A percentile compares a stretch with the other conserved stretches of the same genome.
phyloP scores from a whole-genome alignment of 495 filamentous ascomycete genomes.

The Niebla homalea region DNA sequence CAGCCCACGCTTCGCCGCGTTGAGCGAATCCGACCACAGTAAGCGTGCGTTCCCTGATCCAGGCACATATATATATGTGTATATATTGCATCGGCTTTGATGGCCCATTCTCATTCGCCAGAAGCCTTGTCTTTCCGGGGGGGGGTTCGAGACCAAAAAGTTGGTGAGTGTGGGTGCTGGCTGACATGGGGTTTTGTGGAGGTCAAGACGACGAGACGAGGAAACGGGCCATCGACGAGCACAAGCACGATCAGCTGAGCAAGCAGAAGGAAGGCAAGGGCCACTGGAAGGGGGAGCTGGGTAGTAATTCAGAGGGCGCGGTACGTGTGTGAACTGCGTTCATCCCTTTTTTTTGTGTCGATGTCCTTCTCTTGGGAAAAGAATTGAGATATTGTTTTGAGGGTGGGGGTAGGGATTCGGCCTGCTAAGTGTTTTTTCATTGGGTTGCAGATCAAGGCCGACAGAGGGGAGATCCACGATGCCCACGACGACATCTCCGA shows the following conservation, averaged over 20 bases:
- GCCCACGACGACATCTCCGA: slow-evolving; percentile 31
- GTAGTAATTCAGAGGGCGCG: slow-evolving; percentile 67
- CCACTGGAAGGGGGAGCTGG: slow-evolving; percentile 70
- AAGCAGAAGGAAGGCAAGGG: slow-evolving; percentile 62
- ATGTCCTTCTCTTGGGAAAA: too few relatives aligned
- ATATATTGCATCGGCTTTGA: not conserved
- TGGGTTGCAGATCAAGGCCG: slow-evolving; percentile 44
- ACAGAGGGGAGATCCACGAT: slow-evolving; percentile 40
- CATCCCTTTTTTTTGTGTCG: too few relatives aligned
- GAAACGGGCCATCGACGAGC: slow-evolving; percentile 40
- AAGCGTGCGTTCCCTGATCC: slow-evolving; percentile 9
- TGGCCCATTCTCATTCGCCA: not conserved
- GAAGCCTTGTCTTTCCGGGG: not conserved
- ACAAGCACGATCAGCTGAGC: slow-evolving; percentile 59
- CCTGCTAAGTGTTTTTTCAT: not conserved
- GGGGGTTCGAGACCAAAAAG: too few relatives aligned
- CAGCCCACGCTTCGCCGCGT: slow-evolving; percentile 1
- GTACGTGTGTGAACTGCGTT: too few relatives aligned
- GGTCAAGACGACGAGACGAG: slow-evolving; percentile 30
- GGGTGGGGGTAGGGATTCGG: too few relatives aligned
- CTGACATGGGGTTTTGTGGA: not conserved
- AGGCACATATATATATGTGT: too few relatives aligned
- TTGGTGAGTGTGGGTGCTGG: not conserved
- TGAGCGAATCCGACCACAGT: slow-evolving; percentile 20
- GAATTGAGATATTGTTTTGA: too few relatives aligned